These are phyloP conservation scores for Kuraishia borneana DNA, from an alignment of 805 yeast genomes.

Conservation along the genomic window DNA sequence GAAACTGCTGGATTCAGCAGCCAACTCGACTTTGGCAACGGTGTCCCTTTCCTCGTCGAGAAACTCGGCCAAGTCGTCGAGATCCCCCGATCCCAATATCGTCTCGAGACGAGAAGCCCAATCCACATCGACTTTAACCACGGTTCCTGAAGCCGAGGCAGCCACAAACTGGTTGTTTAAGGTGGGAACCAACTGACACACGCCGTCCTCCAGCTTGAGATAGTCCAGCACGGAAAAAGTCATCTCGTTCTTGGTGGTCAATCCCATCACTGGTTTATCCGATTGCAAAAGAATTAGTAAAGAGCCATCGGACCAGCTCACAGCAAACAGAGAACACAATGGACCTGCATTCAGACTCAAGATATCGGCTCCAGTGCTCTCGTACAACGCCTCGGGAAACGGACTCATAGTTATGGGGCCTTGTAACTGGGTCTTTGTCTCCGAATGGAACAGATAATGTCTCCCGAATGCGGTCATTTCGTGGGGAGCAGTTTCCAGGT, in stretches of 20 bases:
- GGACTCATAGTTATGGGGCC: slow-evolving; percentile 49
- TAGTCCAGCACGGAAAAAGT: slow-evolving; percentile 4
- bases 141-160: slow-evolving; percentile 9
- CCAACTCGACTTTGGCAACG: too few species aligned
- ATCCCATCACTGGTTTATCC: slow-evolving; percentile 22
- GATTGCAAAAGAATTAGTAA: slow-evolving; percentile 19
- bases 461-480: slow-evolving; percentile 2
- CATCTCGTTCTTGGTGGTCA: slow-evolving; percentile 12
- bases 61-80: too few species aligned
- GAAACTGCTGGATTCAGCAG: too few species aligned
- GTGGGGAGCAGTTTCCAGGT: slow-evolving; percentile 5
- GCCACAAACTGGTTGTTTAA: neutral
- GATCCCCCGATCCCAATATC: too few species aligned
- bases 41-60: too few species aligned
- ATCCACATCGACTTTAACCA: slow-evolving; percentile 18
- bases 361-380: slow-evolving; percentile 27
- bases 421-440: slow-evolving; percentile 15
- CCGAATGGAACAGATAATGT: neutral
- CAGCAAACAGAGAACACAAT: slow-evolving; percentile 14
- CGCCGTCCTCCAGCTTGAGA: slow-evolving; percentile 1
- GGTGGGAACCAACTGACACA: neutral
- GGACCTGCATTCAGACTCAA: slow-evolving; percentile 10
- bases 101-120: too few species aligned
- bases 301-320: slow-evolving; percentile 12
- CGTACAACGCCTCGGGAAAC: slow-evolving; percentile 42